Evolutionary conservation across 495 filamentous ascomycete genomes (phyloP).

Genomic region (Aspergillus leporis): DNA sequence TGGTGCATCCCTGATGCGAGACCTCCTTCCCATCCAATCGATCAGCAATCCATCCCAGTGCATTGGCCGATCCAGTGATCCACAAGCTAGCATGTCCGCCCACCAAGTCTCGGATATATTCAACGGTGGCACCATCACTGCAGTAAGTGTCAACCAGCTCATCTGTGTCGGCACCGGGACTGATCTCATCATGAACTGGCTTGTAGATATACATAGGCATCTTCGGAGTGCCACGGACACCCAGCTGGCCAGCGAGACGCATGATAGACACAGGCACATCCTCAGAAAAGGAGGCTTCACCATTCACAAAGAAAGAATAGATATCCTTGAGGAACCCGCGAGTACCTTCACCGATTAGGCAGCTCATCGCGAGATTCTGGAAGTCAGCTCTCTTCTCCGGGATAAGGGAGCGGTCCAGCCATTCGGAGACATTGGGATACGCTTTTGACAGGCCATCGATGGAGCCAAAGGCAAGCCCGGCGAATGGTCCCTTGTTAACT

Average conservation of each 20-base stretch:
- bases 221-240: conserved; percentile 29
- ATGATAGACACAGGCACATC: conserved; percentile 16
- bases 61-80: conserved; percentile 7
- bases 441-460: conserved; percentile 18
- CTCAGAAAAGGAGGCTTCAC: conserved; percentile 9
- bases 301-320: conserved; percentile 18
- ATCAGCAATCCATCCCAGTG: conserved; percentile 5
- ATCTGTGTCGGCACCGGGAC: conserved; percentile 42
- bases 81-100: conserved; percentile 7
- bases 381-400: conserved; percentile 5
- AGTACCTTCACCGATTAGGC: background rate
- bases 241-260: conserved; percentile 21
- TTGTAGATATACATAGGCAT: conserved; percentile 55
- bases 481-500: conserved; percentile 13
- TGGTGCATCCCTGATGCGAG: conserved; percentile 11
- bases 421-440: conserved; percentile 16
- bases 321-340: conserved; percentile 9
- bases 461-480: conserved; percentile 17
- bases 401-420: background rate
- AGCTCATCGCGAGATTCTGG: background rate
- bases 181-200: conserved; percentile 48
- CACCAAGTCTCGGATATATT: conserved; percentile 11
- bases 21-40: conserved; percentile 10
- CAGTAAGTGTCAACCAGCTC: conserved; percentile 42
- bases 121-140: conserved; percentile 10